A percentile compares a stretch with the other conserved stretches of the same genome.
Evolutionary conservation across 2,329 filamentous ascomycete species (phyloP).

Genomic region (Dichotomopilus funicola): DNA sequence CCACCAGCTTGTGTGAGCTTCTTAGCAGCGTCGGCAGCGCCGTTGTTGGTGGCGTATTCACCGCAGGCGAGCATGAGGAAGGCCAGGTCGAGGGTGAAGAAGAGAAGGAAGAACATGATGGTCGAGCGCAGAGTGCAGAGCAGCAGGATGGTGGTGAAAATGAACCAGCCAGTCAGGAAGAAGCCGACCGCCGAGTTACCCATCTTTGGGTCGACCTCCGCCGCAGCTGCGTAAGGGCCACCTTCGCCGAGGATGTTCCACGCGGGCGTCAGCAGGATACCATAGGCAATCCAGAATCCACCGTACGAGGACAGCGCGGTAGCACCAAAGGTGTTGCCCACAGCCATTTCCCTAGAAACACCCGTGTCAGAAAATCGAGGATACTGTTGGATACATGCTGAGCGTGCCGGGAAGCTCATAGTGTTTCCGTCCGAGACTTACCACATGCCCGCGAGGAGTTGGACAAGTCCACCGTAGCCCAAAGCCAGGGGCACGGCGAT

Average conservation of each 20-base stretch:
- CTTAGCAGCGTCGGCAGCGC: slow-evolving; percentile 37
- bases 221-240: slow-evolving; percentile 32
- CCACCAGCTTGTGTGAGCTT: slow-evolving; percentile 64
- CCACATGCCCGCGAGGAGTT: slow-evolving; percentile 83
- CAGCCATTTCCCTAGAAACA: slow-evolving; percentile 67
- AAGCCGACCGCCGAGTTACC: slow-evolving; percentile 61
- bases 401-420: no score
- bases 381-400: background rate
- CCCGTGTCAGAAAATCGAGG: background rate
- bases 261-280: slow-evolving; percentile 61
- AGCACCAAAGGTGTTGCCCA: slow-evolving; percentile 82
- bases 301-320: slow-evolving; percentile 76
- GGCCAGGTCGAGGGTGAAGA: slow-evolving; percentile 68
- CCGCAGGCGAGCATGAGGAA: slow-evolving; percentile 66
- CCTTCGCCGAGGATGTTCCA: slow-evolving; percentile 51
- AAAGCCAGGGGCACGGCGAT: slow-evolving; percentile 64
- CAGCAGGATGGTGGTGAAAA: slow-evolving; percentile 71
- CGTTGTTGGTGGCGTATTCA: slow-evolving; percentile 51
- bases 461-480: slow-evolving; percentile 71
- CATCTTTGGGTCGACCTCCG: slow-evolving; percentile 34
- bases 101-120: slow-evolving; percentile 69
- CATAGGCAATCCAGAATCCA: slow-evolving; percentile 76
- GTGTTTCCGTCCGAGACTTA: slow-evolving; percentile 37
- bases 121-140: slow-evolving; percentile 71
- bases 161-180: slow-evolving; percentile 75